Percentiles rank a stretch among this genome's conserved stretches.
phyloP scores from a whole-genome alignment of 1,139 yeast species.

The Candida sanyaensis region DNA sequence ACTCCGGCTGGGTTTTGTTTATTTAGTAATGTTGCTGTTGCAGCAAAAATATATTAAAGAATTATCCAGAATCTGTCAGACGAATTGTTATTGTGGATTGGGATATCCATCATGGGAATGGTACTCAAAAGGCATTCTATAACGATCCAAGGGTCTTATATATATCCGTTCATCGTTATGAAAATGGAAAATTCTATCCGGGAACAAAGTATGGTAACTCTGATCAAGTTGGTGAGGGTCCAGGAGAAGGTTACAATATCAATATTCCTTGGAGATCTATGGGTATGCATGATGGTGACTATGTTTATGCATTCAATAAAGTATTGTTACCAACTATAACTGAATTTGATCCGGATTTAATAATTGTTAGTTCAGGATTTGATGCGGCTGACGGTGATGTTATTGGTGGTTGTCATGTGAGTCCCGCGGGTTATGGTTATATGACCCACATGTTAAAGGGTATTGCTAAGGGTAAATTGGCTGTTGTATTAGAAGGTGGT shows the following conservation, averaged over 20 bases:
- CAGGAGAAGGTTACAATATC: slow-evolving; percentile 82
- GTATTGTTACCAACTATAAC: slow-evolving; percentile 87
- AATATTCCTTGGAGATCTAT: slow-evolving; percentile 95
- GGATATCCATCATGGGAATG: slow-evolving; percentile 99
- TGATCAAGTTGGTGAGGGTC: slow-evolving; percentile 79
- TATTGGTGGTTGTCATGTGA: slow-evolving; percentile 95
- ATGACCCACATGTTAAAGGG: slow-evolving; percentile 93
- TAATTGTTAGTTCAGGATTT: slow-evolving; percentile 91
- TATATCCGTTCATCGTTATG: slow-evolving; percentile 89
- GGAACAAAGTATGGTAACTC: slow-evolving; percentile 84
- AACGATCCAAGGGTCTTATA: slow-evolving; percentile 90
- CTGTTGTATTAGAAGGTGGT: slow-evolving; percentile 95
- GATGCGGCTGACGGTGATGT: slow-evolving; percentile 99
- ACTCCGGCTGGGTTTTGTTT: slow-evolving; percentile 96
- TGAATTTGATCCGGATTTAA: slow-evolving; percentile 91
- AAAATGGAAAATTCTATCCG: slow-evolving; percentile 90
- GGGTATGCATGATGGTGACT: slow-evolving; percentile 96
- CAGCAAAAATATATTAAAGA: slow-evolving; percentile 83
- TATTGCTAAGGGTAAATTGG: slow-evolving; percentile 82
- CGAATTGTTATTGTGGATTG: slow-evolving; percentile 87
- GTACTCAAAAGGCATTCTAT: slow-evolving; percentile 90
- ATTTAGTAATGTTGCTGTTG: slow-evolving; percentile 96
- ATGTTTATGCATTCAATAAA: slow-evolving; percentile 85
- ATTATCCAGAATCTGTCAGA: slow-evolving; percentile 86
- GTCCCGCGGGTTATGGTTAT: slow-evolving; percentile 95